These are phyloP conservation scores for Erysiphe pulchra DNA, from an alignment of 2,329 filamentous ascomycete species.

Conservation along the genomic window DNA sequence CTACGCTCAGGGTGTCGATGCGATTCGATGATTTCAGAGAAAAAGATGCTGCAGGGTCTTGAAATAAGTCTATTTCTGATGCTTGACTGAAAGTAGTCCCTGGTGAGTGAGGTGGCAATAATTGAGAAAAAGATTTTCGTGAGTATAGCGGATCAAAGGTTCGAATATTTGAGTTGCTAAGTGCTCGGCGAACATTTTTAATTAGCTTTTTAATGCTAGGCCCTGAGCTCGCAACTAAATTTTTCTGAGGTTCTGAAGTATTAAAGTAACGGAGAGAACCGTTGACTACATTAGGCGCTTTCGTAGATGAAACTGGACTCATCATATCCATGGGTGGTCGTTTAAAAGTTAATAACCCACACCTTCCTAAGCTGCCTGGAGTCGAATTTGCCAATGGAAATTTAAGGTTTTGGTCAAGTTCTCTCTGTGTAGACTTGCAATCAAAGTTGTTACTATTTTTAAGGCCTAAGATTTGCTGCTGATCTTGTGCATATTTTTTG, in stretches of 20 bases:
- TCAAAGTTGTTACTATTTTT: neutral
- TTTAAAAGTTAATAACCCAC: neutral
- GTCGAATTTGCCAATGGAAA: neutral
- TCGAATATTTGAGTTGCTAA: conserved; percentile 28
- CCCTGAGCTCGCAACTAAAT: conserved; percentile 17
- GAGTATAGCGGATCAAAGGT: conserved; percentile 11
- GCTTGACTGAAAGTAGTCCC: conserved; percentile 29
- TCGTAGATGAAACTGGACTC: no score
- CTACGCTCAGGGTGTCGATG: conserved; percentile 62
- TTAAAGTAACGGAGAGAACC: no score
- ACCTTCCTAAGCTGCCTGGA: neutral
- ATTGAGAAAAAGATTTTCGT: conserved; percentile 13
- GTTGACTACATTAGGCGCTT: no score
- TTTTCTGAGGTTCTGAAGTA: no score
- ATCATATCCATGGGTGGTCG: neutral
- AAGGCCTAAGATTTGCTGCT: neutral
- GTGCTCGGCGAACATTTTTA: conserved; percentile 57
- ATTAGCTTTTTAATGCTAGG: conserved; percentile 70
- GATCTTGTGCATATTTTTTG: neutral
- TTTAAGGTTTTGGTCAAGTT: neutral
- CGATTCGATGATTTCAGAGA: conserved; percentile 23
- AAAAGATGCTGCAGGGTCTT: neutral
- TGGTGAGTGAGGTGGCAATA: conserved; percentile 12
- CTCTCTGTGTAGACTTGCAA: neutral
- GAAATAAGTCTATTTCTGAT: conserved; percentile 21